phyloP scores from a whole-genome alignment of 257 asterid species.

The Petunia axillaris region DNA sequence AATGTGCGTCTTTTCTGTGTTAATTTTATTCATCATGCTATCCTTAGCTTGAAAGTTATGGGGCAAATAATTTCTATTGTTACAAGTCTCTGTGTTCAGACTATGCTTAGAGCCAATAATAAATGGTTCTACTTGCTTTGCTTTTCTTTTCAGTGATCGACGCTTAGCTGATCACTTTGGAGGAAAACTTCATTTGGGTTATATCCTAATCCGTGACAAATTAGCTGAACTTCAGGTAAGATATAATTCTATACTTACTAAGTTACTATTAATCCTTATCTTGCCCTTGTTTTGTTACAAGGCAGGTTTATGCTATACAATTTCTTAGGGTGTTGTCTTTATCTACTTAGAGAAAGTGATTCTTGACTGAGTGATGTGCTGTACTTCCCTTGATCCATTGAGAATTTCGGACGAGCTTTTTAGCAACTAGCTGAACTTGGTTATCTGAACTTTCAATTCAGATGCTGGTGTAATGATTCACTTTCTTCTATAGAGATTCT shows the following conservation, averaged over 20 bases:
- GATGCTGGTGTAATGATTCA: too few relatives aligned
- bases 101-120: background rate
- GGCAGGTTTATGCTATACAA: background rate
- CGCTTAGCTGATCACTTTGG: conserved; percentile 99
- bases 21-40: conserved; percentile 65
- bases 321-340: background rate
- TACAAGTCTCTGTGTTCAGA: background rate
- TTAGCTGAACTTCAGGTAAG: conserved; percentile 90
- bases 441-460: too few relatives aligned
- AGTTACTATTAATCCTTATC: background rate
- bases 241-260: too few relatives aligned
- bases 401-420: too few relatives aligned
- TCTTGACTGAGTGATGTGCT: too few relatives aligned
- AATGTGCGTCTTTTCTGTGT: conserved; percentile 96
- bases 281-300: background rate
- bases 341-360: too few relatives aligned
- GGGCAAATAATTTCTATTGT: conserved; percentile 24
- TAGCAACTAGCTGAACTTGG: too few relatives aligned
- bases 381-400: too few relatives aligned
- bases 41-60: conserved; percentile 47
- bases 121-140: background rate
- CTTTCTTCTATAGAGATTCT: too few relatives aligned
- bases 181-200: conserved; percentile 98
- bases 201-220: conserved; percentile 96
- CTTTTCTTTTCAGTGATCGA: conserved; percentile 76